Evolutionary conservation across 2,329 filamentous ascomycete species (phyloP).

Genomic region (Fusarium musae): DNA sequence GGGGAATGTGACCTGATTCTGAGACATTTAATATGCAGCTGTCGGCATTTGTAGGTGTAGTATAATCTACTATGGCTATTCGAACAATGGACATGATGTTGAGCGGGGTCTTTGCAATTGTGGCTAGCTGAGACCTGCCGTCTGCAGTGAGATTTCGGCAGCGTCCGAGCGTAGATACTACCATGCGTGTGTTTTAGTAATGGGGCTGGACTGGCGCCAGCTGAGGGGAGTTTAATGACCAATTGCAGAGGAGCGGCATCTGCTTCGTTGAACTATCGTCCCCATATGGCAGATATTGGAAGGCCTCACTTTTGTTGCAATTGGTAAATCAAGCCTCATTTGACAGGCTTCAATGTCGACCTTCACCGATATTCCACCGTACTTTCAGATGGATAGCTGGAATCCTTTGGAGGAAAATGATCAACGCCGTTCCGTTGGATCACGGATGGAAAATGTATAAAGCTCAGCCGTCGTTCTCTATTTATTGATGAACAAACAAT

Average conservation of each 20-base stretch:
- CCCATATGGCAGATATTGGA: neutral
- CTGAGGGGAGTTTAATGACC: accelerated
- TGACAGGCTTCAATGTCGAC: accelerated
- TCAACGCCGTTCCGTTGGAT: accelerated
- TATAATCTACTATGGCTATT: accelerated
- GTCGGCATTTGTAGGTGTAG: accelerated
- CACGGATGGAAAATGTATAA: neutral
- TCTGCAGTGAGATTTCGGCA: neutral
- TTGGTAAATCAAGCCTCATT: accelerated
- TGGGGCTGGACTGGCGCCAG: neutral
- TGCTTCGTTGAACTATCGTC: too few species aligned
- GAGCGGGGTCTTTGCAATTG: neutral
- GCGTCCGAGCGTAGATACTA: neutral
- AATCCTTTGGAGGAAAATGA: accelerated
- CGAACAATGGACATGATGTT: accelerated
- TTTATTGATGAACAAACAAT: neutral
- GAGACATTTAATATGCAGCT: accelerated
- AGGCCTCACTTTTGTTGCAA: neutral
- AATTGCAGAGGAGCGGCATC: accelerated
- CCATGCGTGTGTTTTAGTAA: accelerated
- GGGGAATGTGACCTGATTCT: too few species aligned
- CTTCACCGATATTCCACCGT: too few species aligned
- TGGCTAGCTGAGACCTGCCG: neutral
- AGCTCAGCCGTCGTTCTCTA: too few species aligned
- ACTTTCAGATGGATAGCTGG: accelerated